Base-by-base conservation (phyloP, 805 yeast genomes). In the Ogataea siamensis region DNA sequence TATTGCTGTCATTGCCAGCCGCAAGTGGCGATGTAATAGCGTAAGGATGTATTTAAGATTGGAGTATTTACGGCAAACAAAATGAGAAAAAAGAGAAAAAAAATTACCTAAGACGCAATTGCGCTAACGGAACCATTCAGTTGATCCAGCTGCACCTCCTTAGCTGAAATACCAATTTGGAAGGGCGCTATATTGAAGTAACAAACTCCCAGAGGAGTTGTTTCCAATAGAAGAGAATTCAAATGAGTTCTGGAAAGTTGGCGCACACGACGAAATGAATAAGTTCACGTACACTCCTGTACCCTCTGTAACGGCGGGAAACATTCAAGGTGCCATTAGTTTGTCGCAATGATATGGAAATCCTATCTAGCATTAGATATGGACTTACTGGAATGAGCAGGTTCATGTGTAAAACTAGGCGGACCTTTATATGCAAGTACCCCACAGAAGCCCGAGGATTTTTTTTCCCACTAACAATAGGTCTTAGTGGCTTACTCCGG, bases 21-120 rank as follows among this genome's bases (percentile, higher is more conserved):
- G 12, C 28, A 25, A n/a, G 12, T 25, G 7, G 10, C 28, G 34
- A 31, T 6, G 14, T 25, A 7, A 64, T 72, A 13, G 53, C 74
- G 60, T 77, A 74, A 49, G 62, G 81, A 58, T 63, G 81, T 1
- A 58, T 66, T 34, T 66, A 76, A 2, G 80, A 80, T 10, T 74
- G 70, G 60, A 80, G 81, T 19, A 63, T 74, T 28, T 53, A 66
- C 34, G 80, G 80, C 2, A 81, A 80, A 30, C 65, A 53, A 12
- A 68, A 66, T 39, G 81, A 80, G 12, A 25, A 54, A 59, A 20
- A 60, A 70, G 40, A n/a, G n/a, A 81, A 81, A 23, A 60, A 59
- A 53, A 61, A 40, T 20, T 35, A 35, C 21, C 31, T 35, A 6
- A 39, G 44, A 17, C 34, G 40, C 25, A 40, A 32, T 32, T 23